Evolutionary conservation across 2,329 filamentous ascomycete genomes (phyloP), one percentile per base, ranked within the genome.

Genomic region (Aureobasidium zeae): DNA sequence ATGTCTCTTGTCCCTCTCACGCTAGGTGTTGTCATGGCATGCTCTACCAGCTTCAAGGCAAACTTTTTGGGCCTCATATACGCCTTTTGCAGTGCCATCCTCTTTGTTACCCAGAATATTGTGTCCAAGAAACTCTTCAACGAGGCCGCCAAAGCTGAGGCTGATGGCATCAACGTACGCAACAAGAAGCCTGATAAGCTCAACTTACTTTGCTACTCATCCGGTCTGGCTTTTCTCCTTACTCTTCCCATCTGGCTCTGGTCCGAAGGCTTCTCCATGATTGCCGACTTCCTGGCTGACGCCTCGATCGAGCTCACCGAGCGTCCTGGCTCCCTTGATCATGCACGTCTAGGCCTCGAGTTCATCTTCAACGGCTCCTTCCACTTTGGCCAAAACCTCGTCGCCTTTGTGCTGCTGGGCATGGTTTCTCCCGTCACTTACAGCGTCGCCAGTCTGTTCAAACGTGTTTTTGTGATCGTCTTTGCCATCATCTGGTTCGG

Each of bases 51-150:
- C 57, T 88, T 94, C 54, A 39, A 46, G 17, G 47, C 45, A 25
- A 88, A 98, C 58, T 75, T 95, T 50, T 74, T 91, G 39, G 91
- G 91, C n/a, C 83, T 98, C 13, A 56, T 89, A 9, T 89, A 88
- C 56, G 88, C 91, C 3, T 81, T 98, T 26, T 69, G 86, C 24
- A 88, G 86, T n/a, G 86, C 91, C 6, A 70, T 96, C 45, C 83
- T 96, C 51, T 98, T 98, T 58, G 91, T 98, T 25, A 91, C 87
- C 0, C 91, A 98, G 60, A 98, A 98, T 59, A 98, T 98, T 46
- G 94, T 95, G 52, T 96, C 89, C 15, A 98, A 98, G 65, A 86
- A 86, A 52, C 78, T 98, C 8, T 98, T 98, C 71, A 98, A 95
- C 62, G 88, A 95, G 59, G 86, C 86, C 5, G 82, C 86, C 5